phyloP scores from a whole-genome alignment of 2,329 filamentous ascomycete genomes.

The Pleoardoris graminearum region DNA sequence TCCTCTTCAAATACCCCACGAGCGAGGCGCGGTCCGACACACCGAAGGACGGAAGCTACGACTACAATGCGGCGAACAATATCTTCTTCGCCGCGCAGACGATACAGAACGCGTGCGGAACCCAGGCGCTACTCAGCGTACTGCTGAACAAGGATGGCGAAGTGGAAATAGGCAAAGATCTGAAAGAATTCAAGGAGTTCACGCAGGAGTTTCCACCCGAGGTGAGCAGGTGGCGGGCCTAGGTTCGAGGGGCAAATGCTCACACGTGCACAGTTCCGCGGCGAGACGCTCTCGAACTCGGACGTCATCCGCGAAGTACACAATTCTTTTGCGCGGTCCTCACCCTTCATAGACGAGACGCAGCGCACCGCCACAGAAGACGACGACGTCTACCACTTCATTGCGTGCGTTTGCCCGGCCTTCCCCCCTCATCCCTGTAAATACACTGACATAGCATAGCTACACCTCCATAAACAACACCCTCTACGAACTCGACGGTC shows the following conservation, averaged over 20 bases:
- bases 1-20: constrained; percentile 95
- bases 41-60: constrained; percentile 81
- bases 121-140: constrained; percentile 89
- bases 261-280: constrained; percentile 58
- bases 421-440: not conserved
- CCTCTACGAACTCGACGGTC: constrained; percentile 92
- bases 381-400: constrained; percentile 96
- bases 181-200: constrained; percentile 84
- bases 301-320: constrained; percentile 66
- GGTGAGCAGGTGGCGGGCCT: constrained; percentile 33
- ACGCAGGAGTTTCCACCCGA: constrained; percentile 75
- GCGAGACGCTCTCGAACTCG: constrained; percentile 72
- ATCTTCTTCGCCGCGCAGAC: constrained; percentile 97
- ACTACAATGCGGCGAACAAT: constrained; percentile 71
- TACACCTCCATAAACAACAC: constrained; percentile 80
- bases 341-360: constrained; percentile 92
- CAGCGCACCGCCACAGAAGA: constrained; percentile 69
- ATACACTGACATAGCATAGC: constrained; percentile 21
- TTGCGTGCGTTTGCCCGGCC: constrained; percentile 57
- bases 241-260: not conserved
- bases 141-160: constrained; percentile 78
- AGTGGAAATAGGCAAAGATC: constrained; percentile 71
- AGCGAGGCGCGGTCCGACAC: constrained; percentile 65
- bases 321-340: constrained; percentile 86
- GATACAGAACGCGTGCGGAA: constrained; percentile 98